These are phyloP conservation scores for Adansonia grandidieri DNA, from an alignment of 441 rosid species.

Conservation along the genomic window DNA sequence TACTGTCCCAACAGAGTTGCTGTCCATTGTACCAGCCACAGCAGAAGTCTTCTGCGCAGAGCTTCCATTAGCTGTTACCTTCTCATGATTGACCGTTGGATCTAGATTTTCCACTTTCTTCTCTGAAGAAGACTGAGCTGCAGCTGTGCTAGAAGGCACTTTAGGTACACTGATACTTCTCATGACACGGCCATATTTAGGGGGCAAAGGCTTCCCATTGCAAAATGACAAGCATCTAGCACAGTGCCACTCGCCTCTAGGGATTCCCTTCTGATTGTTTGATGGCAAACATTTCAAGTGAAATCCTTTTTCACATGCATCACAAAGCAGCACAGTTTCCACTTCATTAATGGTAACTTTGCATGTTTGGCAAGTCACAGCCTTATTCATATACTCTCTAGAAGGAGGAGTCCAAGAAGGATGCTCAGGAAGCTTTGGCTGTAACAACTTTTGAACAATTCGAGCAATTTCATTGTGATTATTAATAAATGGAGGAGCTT, in stretches of 20 bases:
- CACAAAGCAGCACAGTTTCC: constrained; percentile 80
- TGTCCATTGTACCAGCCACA: constrained; percentile 33
- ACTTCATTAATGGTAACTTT: constrained; percentile 65
- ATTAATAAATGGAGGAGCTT: constrained; percentile 49
- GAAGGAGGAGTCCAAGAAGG: constrained; percentile 98
- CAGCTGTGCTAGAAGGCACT: constrained; percentile 53
- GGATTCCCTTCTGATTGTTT: constrained; percentile 67
- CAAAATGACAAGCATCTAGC: constrained; percentile 67
- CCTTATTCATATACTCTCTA: constrained; percentile 85
- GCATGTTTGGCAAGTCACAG: constrained; percentile 78
- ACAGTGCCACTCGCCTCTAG: constrained; percentile 96
- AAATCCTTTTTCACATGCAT: constrained; percentile 92
- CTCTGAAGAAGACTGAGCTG: constrained; percentile 57
- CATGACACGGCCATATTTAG: constrained; percentile 90
- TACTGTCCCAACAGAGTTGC: constrained; percentile 34
- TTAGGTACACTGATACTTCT: constrained; percentile 61
- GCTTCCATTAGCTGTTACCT: constrained; percentile 47
- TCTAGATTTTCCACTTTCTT: constrained; percentile 55
- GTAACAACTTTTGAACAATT: constrained; percentile 70
- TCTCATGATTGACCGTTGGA: constrained; percentile 51
- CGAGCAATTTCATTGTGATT: constrained; percentile 74
- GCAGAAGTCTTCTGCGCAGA: constrained; percentile 40
- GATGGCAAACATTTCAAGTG: constrained; percentile 83
- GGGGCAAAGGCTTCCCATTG: constrained; percentile 91
- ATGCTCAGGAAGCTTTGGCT: constrained; percentile 62